Conservation (phyloP, 257 asterid species). For the Penstemon eatonii region DNA sequence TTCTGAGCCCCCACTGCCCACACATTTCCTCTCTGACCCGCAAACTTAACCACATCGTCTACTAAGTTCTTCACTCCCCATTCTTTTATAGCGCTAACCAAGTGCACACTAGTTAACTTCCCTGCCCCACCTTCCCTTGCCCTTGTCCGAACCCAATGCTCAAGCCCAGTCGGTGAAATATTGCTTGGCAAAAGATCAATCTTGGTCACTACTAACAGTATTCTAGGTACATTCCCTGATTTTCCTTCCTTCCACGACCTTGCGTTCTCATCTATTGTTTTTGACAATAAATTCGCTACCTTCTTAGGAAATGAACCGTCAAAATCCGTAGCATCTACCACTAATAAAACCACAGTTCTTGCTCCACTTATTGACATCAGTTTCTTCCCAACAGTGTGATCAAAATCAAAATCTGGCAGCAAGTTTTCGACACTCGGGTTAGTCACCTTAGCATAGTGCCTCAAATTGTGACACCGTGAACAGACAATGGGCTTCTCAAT, state of each 20-base stretch:
- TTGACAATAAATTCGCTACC: conserved; percentile 66
- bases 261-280: conserved; percentile 62
- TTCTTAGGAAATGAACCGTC: conserved; percentile 88
- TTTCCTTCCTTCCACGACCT: conserved; percentile 82
- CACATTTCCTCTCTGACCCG: conserved; percentile 81
- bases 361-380: conserved; percentile 60
- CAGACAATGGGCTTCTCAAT: conserved; percentile 66
- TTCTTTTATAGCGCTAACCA: conserved; percentile 79
- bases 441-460: conserved; percentile 65
- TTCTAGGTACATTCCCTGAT: conserved; percentile 79
- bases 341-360: conserved; percentile 68
- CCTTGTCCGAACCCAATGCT: conserved; percentile 83
- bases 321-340: conserved; percentile 86
- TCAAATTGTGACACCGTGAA: conserved; percentile 79
- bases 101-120: conserved; percentile 66
- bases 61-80: conserved; percentile 88
- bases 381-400: conserved; percentile 84
- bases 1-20: conserved; percentile 96
- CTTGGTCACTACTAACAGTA: conserved; percentile 82
- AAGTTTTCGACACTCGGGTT: conserved; percentile 69
- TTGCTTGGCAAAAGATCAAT: conserved; percentile 79
- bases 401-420: conserved; percentile 86
- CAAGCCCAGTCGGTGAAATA: conserved; percentile 76
- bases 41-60: conserved; percentile 70
- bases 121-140: conserved; percentile 79